Conservation (phyloP, 1,284 basidiomycete genomes). For the Thecaphora frezii region DNA sequence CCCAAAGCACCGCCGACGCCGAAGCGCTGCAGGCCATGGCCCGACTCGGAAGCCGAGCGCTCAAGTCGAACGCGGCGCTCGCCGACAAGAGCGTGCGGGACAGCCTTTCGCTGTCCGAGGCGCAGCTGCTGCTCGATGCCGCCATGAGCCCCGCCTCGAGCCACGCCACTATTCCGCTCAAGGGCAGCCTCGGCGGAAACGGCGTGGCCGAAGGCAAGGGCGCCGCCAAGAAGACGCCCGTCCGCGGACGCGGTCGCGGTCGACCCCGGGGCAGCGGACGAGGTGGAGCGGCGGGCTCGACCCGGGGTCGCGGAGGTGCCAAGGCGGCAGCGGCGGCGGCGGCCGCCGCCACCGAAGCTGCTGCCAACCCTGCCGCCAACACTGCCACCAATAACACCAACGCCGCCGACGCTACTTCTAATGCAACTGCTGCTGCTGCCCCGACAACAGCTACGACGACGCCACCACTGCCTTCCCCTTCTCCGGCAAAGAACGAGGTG, state of each 20-base stretch:
- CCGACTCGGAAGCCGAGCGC: background rate
- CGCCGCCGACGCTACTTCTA: too few species aligned
- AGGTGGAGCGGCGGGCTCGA: background rate
- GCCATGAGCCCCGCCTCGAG: constrained; percentile 38
- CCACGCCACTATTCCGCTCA: constrained; percentile 21
- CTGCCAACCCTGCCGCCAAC: too few species aligned
- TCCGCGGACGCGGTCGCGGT: constrained; percentile 21
- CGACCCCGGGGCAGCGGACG: constrained; percentile 28
- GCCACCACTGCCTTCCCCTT: too few species aligned
- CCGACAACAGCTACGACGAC: too few species aligned
- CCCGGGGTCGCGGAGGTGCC: background rate
- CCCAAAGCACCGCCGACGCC: background rate
- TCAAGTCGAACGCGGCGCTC: background rate
- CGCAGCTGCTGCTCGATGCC: constrained; percentile 35
- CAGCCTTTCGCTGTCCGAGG: constrained; percentile 25
- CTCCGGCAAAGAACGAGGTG: too few species aligned
- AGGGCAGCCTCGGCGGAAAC: background rate
- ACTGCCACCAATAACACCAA: too few species aligned
- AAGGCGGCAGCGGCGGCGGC: too few species aligned
- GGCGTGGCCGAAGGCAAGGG: constrained; percentile 3
- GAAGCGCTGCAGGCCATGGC: constrained; percentile 1
- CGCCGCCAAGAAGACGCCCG: constrained; percentile 1
- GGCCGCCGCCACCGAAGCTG: too few species aligned
- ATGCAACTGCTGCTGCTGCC: too few species aligned
- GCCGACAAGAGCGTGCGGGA: constrained; percentile 7